Base-by-base conservation (phyloP, 495 filamentous ascomycete species). In the Cercophora scortea region DNA sequence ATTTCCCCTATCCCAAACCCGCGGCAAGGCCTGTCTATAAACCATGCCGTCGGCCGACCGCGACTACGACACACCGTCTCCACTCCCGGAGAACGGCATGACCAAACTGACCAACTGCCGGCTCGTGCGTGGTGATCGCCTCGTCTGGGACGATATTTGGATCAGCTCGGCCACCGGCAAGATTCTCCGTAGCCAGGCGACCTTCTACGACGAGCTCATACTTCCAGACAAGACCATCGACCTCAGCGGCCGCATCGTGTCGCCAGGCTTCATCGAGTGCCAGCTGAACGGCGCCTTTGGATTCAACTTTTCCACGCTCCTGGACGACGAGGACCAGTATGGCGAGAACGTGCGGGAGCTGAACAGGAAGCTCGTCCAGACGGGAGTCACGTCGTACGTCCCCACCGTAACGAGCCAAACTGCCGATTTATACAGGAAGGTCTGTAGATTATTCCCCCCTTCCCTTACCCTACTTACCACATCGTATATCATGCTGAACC, bases 221-320 rank as follows among this genome's bases (percentile, higher is more conserved):
- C 65, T 77, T 6, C 80, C 83, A 6, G 79, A 83, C 58, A 53
- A 62, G 46, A 74, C 83, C 47, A 72, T 93, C 57, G 79, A 95
- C 58, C 79, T 93, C 11, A 74, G 80, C n/a, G 85, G 86, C 44
- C 83, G 85, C 54, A 89, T 93, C 59, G 58, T 95, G 18, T 80
- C 87, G 11, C 88, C 89, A 0, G 89, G 88, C 12, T 78, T 93
- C 57, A 88, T 94, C 59, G 89, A 95, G 60, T 82, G 87, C 45
- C 89, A 95, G 62, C 77, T 92, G 43, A 95, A 95, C 59, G 89
- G 89, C 41, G 87, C 84, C 6, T 86, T 86, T 54, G 89, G 89
- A 43, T 89, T 92, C 71, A 88, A 93, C 70, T 92, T 92, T 65
- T 90, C 87, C 1, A 71, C 76, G 1, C 71, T 88, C 2, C 80